phyloP scores from a whole-genome alignment of 768 basidiomycete genomes.

The Dacryopinax spathularia region DNA sequence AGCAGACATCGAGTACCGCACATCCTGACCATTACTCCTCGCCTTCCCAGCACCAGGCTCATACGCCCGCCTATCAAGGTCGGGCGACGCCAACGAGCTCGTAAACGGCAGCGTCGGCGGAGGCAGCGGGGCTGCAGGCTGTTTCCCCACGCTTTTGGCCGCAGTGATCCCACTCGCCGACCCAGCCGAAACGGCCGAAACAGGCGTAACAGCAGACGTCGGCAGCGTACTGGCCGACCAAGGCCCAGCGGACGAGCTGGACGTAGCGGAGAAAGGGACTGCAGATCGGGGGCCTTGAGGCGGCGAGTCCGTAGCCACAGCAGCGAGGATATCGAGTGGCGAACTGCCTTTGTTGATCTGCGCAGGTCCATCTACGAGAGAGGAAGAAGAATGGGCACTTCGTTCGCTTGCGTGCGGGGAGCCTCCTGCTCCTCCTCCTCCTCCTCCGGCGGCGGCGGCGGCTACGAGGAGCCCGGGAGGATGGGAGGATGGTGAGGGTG shows the following conservation, averaged over 20 bases:
- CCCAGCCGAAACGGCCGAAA: too few relatives aligned
- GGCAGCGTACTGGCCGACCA: too few relatives aligned
- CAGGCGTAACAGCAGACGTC: too few relatives aligned
- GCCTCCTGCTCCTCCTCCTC: neutral
- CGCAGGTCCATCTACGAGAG: neutral
- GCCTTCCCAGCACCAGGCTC: too few relatives aligned
- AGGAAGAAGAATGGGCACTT: neutral
- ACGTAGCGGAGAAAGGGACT: neutral
- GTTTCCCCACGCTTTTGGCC: neutral
- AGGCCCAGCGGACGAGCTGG: too few relatives aligned
- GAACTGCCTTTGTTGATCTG: neutral
- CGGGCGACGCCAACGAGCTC: neutral
- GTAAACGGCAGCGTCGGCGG: neutral
- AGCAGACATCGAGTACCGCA: too few relatives aligned
- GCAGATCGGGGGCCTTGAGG: neutral
- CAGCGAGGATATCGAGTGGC: neutral
- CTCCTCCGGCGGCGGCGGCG: too few relatives aligned
- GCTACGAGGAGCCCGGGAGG: too few relatives aligned
- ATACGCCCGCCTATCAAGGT: too few relatives aligned
- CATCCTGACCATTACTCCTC: too few relatives aligned
- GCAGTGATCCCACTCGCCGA: neutral
- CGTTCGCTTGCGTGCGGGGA: neutral
- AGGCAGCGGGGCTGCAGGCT: neutral
- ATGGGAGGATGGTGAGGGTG: neutral
- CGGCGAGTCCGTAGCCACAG: neutral